phyloP scores from a whole-genome alignment of 345 rosid genomes.

The Schrenkiella parvula region DNA sequence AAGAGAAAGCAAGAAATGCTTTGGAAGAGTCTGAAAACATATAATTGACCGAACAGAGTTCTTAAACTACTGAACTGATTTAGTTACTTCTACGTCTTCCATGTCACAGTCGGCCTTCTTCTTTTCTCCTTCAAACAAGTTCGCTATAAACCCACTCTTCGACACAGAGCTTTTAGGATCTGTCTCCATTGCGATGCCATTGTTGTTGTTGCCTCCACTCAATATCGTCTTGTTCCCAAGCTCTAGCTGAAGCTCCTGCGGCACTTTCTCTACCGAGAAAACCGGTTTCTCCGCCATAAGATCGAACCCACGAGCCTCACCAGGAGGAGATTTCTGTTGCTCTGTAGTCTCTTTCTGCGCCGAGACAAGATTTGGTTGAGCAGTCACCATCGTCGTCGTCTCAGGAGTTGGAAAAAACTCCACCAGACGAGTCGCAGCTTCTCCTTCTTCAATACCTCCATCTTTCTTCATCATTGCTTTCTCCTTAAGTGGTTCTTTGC shows the following conservation, averaged over 20 bases:
- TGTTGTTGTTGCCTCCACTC: conserved; percentile 10
- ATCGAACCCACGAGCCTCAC: conserved; percentile 28
- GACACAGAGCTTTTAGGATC: neutral
- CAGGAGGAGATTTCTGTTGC: conserved; percentile 18
- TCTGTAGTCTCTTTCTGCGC: conserved; percentile 19
- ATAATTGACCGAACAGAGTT: neutral
- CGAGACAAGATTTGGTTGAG: conserved; percentile 13
- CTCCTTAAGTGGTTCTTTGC: conserved; percentile 19
- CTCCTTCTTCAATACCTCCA: conserved; percentile 18
- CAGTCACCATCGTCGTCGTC: conserved; percentile 10
- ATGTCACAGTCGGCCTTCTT: conserved; percentile 5
- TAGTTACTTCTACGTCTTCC: conserved; percentile 8
- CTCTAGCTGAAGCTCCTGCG: conserved; percentile 33
- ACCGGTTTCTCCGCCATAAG: conserved; percentile 17
- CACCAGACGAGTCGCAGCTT: conserved; percentile 18
- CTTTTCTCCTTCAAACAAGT: conserved; percentile 14
- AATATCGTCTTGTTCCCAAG: conserved; percentile 26
- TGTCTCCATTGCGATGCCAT: neutral
- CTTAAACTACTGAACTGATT: conserved; percentile 3
- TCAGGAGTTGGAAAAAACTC: conserved; percentile 26
- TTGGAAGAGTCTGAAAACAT: neutral
- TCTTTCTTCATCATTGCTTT: conserved; percentile 14
- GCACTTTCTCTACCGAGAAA: conserved; percentile 23
- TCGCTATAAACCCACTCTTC: conserved; percentile 19
- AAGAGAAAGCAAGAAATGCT: neutral